Base-by-base conservation (phyloP, 163 green algal species). In the Scenedesmus sp. region DNA sequence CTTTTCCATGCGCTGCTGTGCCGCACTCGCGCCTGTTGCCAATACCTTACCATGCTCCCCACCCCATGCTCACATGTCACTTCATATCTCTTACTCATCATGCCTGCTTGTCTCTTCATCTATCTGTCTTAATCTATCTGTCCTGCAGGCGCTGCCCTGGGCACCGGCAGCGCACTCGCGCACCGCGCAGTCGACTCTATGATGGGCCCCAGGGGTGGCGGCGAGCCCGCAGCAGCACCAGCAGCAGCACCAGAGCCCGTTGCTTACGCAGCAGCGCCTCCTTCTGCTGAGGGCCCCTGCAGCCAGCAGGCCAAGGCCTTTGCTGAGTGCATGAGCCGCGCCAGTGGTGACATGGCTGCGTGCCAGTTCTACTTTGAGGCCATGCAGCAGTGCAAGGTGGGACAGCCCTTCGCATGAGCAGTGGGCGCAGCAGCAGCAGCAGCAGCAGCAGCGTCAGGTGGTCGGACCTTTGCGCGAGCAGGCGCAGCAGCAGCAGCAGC, bases 291-390 rank as follows among this genome's bases (percentile, higher is more conserved):
- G 18, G 96, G 97, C 56, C 95, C 97, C 0, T 99, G 98, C 94
- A 91, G 88, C 5, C 92, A 96, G 8, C 96, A 99, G 92, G 95
- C 97, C 86, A 99, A 99, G 97, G 94, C 96, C 10, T 99, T 99
- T 92, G 93, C 96, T 5, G 98, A 99, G 84, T 99, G 98, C 96
- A 99, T 99, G 95, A 93, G 90, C 26, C 95, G 95, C 34, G 95
- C 96, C 91, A 96, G 94, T 74, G 97, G 96, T 59, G 97, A 99
- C 81, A 98, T 99, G 94, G 96, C 91, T 46, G 94, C 95, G 1
- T 99, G 98, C 96, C 96, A 98, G 95, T 97, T 96, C 92, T 99
- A 99, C 93, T 98, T 99, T 92, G 96, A 99, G 88, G 94, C 92
- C 6, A 98, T 99, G 96, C 98, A 99, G 96, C 85, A 97, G 91